Evolutionary conservation across 78 protist species (phyloP), one percentile per base, ranked within the genome.

Genomic region (Dictyostelium firmibasis): DNA sequence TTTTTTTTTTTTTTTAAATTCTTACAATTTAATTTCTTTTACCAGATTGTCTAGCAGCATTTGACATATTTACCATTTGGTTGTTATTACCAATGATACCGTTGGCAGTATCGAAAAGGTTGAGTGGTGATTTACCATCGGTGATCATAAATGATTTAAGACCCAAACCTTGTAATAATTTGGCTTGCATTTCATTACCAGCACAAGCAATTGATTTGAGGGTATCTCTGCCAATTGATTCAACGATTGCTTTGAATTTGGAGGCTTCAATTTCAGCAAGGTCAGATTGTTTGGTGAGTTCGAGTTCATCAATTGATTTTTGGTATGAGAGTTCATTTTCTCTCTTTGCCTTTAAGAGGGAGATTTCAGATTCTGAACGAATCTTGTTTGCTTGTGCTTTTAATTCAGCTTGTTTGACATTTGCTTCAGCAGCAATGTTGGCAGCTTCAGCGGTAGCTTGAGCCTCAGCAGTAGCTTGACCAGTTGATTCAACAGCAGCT

Each of bases 401-500:
- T 50, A 98, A 95, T 76, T 85, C 41, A 50, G 98, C 98, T 86
- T 96, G 97, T 41, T 91, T 36, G 76, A 96, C 97, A 44, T 94
- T 91, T 2, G 97, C 75, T 81, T 93, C 94, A n/a, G 96, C 98
- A 81, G 96, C 97, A 35, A 98, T 98, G 57, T 83, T 27, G 10
- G 82, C 77, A 36, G 98, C 98, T 85, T 92, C 98, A 6, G 98
- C 98, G 0, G 95, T 86, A 20, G 98, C 98, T 83, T 81, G 92
- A 8, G 98, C 98, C 84, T 96, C 98, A 44, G 98, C 98, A 75
- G 72, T 84, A 44, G 98, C 98, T 84, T 95, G 98, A 53, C 98
- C 98, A 13, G 94, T 74, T 27, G 96, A 62, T 84, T 96, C 97
- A 31, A 97, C 93, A 2, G 96, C 93, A 10, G 96, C 97, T 35